Evolutionary conservation across 331 rosid genomes (phyloP).

Genomic region (Dryas integrifolia): DNA sequence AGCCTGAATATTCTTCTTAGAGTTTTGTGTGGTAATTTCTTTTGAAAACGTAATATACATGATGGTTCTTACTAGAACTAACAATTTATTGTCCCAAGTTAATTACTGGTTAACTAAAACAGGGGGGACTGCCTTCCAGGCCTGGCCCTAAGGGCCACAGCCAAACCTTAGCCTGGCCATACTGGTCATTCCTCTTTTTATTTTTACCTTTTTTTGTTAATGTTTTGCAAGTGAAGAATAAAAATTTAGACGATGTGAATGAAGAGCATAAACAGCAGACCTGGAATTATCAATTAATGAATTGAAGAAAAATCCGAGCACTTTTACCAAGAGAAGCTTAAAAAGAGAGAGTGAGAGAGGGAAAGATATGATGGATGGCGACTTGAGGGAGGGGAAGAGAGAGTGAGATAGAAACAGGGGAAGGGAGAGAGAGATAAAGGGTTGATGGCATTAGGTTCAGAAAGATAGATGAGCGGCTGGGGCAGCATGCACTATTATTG

Average conservation of each 20-base stretch:
- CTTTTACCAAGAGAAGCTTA: neutral
- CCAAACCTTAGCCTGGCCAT: neutral
- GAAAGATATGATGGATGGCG: neutral
- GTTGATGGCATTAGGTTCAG: neutral
- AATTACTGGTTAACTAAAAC: neutral
- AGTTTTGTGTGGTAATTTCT: neutral
- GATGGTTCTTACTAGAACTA: neutral
- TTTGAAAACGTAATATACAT: neutral
- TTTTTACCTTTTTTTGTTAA: neutral
- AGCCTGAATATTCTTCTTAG: neutral
- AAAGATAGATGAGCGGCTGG: neutral
- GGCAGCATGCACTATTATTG: neutral
- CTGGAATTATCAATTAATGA: neutral
- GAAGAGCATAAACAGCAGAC: neutral
- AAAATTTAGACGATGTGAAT: neutral
- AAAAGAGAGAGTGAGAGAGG: neutral
- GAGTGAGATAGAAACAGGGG: neutral
- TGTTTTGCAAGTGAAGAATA: neutral
- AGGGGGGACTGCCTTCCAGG: neutral
- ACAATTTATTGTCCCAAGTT: neutral
- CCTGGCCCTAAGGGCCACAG: neutral
- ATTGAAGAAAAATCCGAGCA: neutral
- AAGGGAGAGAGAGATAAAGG: neutral
- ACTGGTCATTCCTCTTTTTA: neutral
- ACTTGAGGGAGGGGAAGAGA: neutral